A percentile compares a stretch with the other conserved stretches of the same genome.
These are phyloP conservation scores for Pilobolus umbonatus DNA, from an alignment of 192 early-diverging fungal species.

Conservation along the genomic window DNA sequence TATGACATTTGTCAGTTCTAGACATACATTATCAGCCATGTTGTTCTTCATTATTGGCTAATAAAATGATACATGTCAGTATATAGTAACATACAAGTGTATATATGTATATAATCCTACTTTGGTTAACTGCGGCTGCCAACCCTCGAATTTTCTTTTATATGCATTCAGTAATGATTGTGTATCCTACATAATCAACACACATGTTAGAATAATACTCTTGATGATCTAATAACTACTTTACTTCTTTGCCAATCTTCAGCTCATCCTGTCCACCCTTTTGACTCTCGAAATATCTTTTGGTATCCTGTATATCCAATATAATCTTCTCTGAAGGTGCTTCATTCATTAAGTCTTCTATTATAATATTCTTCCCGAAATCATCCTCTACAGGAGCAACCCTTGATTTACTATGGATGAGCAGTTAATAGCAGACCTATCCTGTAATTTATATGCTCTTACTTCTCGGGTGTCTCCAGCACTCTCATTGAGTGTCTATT, in stretches of 20 bases:
- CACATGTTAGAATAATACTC: not conserved
- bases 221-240: not conserved
- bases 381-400: conserved; percentile 36
- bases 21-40: conserved; percentile 19
- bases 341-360: conserved; percentile 64
- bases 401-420: no score
- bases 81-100: not conserved
- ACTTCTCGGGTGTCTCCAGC: conserved; percentile 42
- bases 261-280: conserved; percentile 23
- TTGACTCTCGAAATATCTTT: conserved; percentile 75
- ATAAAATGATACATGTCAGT: not conserved
- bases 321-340: conserved; percentile 42
- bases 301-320: conserved; percentile 71
- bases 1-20: conserved; percentile 12
- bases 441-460: conserved; percentile 5
- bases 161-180: conserved; percentile 7
- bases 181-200: conserved; percentile 11
- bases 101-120: conserved; percentile 6
- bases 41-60: conserved; percentile 18
- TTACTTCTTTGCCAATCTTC: conserved; percentile 20
- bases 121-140: conserved; percentile 28
- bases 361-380: conserved; percentile 53
- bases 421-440: no score
- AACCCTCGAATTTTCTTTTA: conserved; percentile 19
- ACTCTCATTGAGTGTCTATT: conserved; percentile 87